Evolutionary conservation across 768 basidiomycete genomes (phyloP), one percentile per base, ranked within the genome.

Genomic region (Hortiboletus flavorubellus): DNA sequence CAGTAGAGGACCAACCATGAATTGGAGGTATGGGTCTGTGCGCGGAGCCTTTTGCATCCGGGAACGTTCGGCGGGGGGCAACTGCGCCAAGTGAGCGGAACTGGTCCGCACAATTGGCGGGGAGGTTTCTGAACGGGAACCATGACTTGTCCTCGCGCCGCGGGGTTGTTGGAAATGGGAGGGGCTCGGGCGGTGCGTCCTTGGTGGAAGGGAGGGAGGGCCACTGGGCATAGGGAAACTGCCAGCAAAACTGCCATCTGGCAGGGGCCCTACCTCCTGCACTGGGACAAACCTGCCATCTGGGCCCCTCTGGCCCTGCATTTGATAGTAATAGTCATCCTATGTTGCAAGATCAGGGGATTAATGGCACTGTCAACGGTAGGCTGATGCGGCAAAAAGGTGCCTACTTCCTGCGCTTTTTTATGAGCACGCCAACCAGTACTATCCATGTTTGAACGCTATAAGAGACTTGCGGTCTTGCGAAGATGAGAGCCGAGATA

Each of bases 1-100:
- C 57, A 98, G 73, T 16, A 98, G 75, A 21, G 93, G 93, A 0
- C 94, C 93, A 53, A 89, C 91, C 92, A 96, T 94, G 64, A 95
- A 82, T 69, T 89, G 87, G 29, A 97, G 78, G 70, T 89, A 81
- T 9, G 93, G 93, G 21, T 85, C 73, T 89, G 91, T 95, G 40
- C 83, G 77, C 18, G 81, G 81, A 7, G 81, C 75, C 48, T 76
- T 76, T 37, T 85, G 73, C 8, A 75, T 71, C 46, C 80, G 72
- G n/a, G 89, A 83, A 43, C 89, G 77, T 61, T 91, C 87, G 37
- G 83, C 78, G 1, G 89, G 79, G 40, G 74, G 75, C 70, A 88
- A 73, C 33, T 74, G 76, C 8, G 80, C 74, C 50, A 85, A 70
- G 50, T 78, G 70, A 21, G 74, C 59, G 38, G 59, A 60, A n/a